Conservation (phyloP, 2,329 filamentous ascomycete species). For the Fusarium pseudograminearum region DNA sequence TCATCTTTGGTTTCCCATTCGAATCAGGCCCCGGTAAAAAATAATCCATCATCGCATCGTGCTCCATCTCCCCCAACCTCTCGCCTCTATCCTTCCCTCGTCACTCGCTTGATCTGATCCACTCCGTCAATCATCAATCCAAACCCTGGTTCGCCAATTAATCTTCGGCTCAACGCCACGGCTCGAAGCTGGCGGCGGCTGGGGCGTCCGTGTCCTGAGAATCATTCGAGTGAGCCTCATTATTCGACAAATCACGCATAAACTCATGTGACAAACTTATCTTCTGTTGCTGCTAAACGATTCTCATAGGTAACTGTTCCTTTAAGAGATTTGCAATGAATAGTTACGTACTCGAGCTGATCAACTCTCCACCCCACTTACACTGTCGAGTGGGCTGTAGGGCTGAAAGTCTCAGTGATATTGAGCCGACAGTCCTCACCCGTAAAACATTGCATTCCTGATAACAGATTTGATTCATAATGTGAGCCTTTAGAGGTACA, state of each 20-base stretch:
- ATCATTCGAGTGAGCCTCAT: conserved; percentile 36
- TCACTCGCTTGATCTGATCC: conserved; percentile 20
- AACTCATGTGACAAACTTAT: neutral
- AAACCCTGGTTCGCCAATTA: conserved; percentile 21
- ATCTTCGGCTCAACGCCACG: conserved; percentile 23
- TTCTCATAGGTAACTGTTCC: neutral
- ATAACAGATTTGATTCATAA: neutral
- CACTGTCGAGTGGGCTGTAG: conserved; percentile 30
- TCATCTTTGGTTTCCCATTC: conserved; percentile 18
- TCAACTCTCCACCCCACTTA: conserved; percentile 6
- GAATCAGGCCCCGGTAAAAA: conserved; percentile 19
- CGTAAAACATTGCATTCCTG: conserved; percentile 6
- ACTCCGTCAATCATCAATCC: conserved; percentile 3
- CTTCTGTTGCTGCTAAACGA: conserved; percentile 3
- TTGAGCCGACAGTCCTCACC: neutral
- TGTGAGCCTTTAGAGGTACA: neutral
- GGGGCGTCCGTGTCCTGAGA: conserved; percentile 17
- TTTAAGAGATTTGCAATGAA: neutral
- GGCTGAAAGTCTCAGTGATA: conserved; percentile 25
- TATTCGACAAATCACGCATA: conserved; percentile 4
- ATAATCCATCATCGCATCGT: conserved; percentile 18
- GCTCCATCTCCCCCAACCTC: conserved; percentile 17
- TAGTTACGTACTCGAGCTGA: neutral
- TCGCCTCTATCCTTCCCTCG: conserved; percentile 16
- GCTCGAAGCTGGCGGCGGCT: conserved; percentile 17